Evolutionary conservation across 2,329 filamentous ascomycete genomes (phyloP).

Genomic region (Ophiostoma tasmaniense): DNA sequence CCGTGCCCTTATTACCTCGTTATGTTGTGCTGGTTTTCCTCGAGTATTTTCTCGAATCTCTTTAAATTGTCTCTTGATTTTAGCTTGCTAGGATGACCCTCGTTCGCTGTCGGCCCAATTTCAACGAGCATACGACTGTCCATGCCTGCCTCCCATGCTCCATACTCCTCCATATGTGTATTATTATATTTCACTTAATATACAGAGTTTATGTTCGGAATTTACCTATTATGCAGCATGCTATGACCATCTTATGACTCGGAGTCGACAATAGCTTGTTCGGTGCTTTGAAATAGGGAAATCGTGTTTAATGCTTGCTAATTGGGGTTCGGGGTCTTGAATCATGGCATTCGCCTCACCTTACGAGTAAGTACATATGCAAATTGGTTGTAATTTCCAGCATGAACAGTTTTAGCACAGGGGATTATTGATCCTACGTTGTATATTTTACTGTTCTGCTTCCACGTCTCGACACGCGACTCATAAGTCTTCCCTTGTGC

Average conservation of each 20-base stretch:
- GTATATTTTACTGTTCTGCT: not conserved
- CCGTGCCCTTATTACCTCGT: not conserved
- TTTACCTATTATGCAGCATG: not conserved
- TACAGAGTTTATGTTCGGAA: too few species aligned
- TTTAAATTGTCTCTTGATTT: too few species aligned
- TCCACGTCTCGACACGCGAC: not conserved
- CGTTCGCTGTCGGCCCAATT: not conserved
- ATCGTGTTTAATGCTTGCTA: not conserved
- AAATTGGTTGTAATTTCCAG: not conserved
- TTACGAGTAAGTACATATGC: not conserved
- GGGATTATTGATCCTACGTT: too few species aligned
- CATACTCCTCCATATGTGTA: not conserved
- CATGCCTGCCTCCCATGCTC: not conserved
- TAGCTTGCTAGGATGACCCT: not conserved
- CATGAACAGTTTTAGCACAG: too few species aligned
- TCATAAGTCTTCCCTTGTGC: not conserved
- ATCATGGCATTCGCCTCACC: not conserved
- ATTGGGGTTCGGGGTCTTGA: not conserved
- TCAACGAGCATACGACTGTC: not conserved
- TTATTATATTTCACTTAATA: not conserved
- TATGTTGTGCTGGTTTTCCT: not conserved
- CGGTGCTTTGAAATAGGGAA: not conserved
- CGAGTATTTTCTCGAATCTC: too few species aligned
- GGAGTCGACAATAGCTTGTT: not conserved
- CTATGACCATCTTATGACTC: not conserved